Evolutionary conservation across 768 basidiomycete genomes (phyloP).

Genomic region (Termitomyces heimii): DNA sequence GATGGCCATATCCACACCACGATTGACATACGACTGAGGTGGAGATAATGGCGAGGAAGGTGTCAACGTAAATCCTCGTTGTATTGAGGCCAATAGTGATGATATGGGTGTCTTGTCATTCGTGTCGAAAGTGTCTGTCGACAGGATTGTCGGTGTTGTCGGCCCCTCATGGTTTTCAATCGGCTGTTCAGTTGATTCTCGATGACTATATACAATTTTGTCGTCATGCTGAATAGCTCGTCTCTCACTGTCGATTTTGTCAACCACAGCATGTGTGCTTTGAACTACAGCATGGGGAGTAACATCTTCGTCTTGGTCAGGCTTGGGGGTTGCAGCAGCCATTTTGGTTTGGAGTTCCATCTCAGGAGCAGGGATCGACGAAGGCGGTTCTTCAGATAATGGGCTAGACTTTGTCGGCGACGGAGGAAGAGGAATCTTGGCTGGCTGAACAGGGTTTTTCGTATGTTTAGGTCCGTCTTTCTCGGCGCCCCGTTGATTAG

Average conservation of each 20-base stretch:
- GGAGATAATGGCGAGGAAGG: conserved; percentile 60
- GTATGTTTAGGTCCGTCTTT: conserved; percentile 1
- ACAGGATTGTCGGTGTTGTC: conserved; percentile 5
- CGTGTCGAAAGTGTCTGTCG: conserved; percentile 1
- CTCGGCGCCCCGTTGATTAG: not conserved
- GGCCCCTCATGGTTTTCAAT: not conserved
- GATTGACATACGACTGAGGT: conserved; percentile 35
- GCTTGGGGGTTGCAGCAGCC: not conserved
- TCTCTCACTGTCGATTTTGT: not conserved
- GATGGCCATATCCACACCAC: conserved; percentile 9
- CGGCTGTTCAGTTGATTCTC: not conserved
- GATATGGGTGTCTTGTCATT: conserved; percentile 57
- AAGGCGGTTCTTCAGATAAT: not conserved
- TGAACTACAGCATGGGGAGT: not conserved
- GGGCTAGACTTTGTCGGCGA: conserved; percentile 21
- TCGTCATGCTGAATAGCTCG: not conserved
- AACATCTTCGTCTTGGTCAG: not conserved
- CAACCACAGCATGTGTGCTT: not conserved
- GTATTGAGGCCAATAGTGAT: conserved; percentile 53
- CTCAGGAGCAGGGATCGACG: not conserved
- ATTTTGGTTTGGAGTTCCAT: not conserved
- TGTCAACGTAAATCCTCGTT: conserved; percentile 63
- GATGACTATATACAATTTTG: not conserved
- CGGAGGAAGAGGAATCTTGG: conserved; percentile 28
- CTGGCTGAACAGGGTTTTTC: conserved; percentile 21